These are phyloP conservation scores for Podochytrium sp. DNA, from an alignment of 192 early-diverging fungal genomes.

Conservation along the genomic window DNA sequence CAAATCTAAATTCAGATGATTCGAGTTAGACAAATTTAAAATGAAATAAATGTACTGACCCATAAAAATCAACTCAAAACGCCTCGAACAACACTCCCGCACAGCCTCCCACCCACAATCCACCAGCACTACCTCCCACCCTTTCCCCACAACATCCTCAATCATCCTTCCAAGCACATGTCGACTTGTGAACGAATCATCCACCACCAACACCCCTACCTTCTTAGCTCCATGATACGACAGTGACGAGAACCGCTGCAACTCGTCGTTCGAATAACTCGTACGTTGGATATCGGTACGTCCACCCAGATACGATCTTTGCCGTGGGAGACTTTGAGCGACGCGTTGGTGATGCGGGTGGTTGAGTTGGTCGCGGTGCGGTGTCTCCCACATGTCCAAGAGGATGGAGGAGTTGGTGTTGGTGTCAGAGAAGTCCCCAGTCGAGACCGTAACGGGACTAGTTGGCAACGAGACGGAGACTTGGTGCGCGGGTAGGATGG, in stretches of 20 bases:
- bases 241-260: background rate
- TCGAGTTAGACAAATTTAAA: background rate
- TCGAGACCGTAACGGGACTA: background rate
- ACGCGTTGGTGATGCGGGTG: background rate
- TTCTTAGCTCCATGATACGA: background rate
- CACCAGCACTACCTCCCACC: background rate
- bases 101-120: slow-evolving; percentile 36
- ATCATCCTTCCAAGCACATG: slow-evolving; percentile 17
- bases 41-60: background rate
- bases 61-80: slow-evolving; percentile 32
- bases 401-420: background rate
- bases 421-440: background rate
- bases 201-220: slow-evolving; percentile 22
- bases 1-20: slow-evolving; percentile 1
- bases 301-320: background rate
- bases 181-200: slow-evolving; percentile 36
- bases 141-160: slow-evolving; percentile 18
- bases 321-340: no score
- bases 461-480: background rate
- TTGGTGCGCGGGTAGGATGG: background rate
- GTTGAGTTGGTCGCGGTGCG: background rate
- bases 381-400: background rate
- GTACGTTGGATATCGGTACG: background rate
- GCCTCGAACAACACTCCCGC: slow-evolving; percentile 18
- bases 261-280: background rate